Percentiles rank a stretch among this genome's conserved stretches.
These are phyloP conservation scores for Monosporascus cannonballus DNA, from an alignment of 2,329 filamentous ascomycete species.

Conservation along the genomic window DNA sequence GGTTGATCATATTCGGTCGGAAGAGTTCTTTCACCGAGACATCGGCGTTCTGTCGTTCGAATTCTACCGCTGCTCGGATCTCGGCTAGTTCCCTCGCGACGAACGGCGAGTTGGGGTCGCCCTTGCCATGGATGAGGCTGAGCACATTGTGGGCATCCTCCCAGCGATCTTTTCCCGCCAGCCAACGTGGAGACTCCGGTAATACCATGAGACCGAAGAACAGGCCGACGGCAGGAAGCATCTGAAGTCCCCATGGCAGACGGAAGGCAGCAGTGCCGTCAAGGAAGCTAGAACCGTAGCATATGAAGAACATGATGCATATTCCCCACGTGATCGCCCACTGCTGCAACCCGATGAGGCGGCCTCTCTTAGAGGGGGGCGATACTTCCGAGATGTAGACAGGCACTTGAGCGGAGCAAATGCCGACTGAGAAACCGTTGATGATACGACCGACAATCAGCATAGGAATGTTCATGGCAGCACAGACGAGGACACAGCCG, in stretches of 20 bases:
- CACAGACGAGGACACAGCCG: constrained; percentile 40
- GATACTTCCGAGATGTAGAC: constrained; percentile 64
- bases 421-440: constrained; percentile 66
- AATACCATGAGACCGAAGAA: constrained; percentile 36
- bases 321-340: constrained; percentile 42
- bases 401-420: constrained; percentile 65
- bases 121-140: constrained; percentile 55
- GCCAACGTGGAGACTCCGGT: constrained; percentile 45
- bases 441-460: constrained; percentile 63
- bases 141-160: constrained; percentile 42
- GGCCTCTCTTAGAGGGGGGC: constrained; percentile 38
- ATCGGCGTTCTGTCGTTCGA: constrained; percentile 63
- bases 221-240: constrained; percentile 37
- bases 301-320: constrained; percentile 41
- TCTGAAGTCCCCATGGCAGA: constrained; percentile 42
- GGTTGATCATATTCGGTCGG: constrained; percentile 66
- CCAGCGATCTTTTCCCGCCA: constrained; percentile 42
- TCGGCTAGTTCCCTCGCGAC: constrained; percentile 64
- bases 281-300: constrained; percentile 40
- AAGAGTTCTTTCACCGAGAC: constrained; percentile 69
- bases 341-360: constrained; percentile 38
- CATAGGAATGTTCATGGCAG: constrained; percentile 45
- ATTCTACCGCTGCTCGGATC: constrained; percentile 67
- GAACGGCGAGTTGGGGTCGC: constrained; percentile 57
- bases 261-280: constrained; percentile 41